These are phyloP conservation scores for Vaccinium darrowii DNA, from an alignment of 148 eudicot species.

Conservation along the genomic window DNA sequence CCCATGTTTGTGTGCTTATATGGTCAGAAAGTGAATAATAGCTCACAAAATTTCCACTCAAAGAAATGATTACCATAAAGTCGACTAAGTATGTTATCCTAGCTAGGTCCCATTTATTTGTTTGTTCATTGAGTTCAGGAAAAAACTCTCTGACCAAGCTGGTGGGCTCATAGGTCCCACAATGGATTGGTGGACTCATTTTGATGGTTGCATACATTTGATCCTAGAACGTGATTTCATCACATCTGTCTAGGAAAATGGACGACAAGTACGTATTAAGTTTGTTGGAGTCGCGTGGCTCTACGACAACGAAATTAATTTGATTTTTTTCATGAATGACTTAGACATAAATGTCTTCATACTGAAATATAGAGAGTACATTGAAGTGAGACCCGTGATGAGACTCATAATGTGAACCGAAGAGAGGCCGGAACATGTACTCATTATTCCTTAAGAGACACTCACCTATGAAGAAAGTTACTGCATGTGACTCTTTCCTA, in stretches of 20 bases:
- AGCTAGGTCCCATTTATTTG: not conserved
- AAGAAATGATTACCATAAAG: conserved; percentile 23
- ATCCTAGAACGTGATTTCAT: not conserved
- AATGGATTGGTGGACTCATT: not conserved
- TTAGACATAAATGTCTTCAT: not conserved
- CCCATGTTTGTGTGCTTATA: conserved; percentile 19
- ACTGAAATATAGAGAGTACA: too few relatives aligned
- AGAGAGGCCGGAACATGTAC: not conserved
- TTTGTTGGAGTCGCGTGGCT: too few relatives aligned
- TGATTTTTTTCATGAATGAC: not conserved
- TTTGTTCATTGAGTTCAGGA: conserved; percentile 14
- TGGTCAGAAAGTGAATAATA: conserved; percentile 17
- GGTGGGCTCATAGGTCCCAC: not conserved
- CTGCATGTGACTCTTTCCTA: conserved; percentile 79
- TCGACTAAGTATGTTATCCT: conserved; percentile 23
- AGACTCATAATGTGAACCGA: not conserved
- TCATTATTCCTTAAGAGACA: not conserved
- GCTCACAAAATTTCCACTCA: conserved; percentile 14
- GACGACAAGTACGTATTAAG: not conserved
- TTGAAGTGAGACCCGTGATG: too few relatives aligned
- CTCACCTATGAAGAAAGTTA: conserved; percentile 92
- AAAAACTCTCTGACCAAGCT: not conserved
- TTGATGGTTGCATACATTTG: conserved; percentile 10
- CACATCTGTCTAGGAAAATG: not conserved
- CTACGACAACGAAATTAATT: too few relatives aligned